Base-by-base conservation (phyloP, 2,329 filamentous ascomycete species). In the Pseudocercospora macadamiae region DNA sequence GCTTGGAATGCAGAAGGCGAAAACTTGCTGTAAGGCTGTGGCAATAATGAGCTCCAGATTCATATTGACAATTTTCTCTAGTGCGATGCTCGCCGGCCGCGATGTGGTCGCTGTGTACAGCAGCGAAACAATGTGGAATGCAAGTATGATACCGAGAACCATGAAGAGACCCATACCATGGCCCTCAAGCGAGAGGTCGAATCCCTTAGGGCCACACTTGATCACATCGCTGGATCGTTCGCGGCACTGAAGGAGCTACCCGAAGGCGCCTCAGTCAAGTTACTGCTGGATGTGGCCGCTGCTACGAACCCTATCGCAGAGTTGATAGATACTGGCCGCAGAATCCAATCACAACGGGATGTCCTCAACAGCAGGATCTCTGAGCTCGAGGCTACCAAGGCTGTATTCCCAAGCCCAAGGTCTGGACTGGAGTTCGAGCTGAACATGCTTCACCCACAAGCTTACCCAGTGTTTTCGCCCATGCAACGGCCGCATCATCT, bases 111-210 rank as follows among this genome's bases (percentile, higher is more conserved):
- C 18, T 57, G 55, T 47, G 19, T 26, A 8, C 18, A 55, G 52
- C 42, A 39, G 19, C 30, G 49, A 30, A 25, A 19, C 48, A 32
- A 23, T 10, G 47, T 34, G 16, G 47, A 30, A 42, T 57, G 55
- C 26, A 21, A 16, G 10, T 57, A 57, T 26, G 55, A 57, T 26
- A 57, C 55, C 14, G 26, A 45, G 12, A 57, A 26, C 18, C 12
- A 36, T 16, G 47, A 52, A 18, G 55, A 57, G 36, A 57, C 55
- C 1, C 55, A 48, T 9, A 52, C 23, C 8, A 30, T 51, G 55
- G 55, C 55, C 6, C 47, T 57, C n/a, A 57, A 57, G 34, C 47
- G 55, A 12, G 49, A 57, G 25, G 19, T 52, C 47, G 55, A 51
- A 16, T 23, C 28, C 14, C 47, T 57, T 9, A 9, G 36, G 10